Base-by-base conservation (phyloP, 306 rosid species). In the Dicorynia guianensis region DNA sequence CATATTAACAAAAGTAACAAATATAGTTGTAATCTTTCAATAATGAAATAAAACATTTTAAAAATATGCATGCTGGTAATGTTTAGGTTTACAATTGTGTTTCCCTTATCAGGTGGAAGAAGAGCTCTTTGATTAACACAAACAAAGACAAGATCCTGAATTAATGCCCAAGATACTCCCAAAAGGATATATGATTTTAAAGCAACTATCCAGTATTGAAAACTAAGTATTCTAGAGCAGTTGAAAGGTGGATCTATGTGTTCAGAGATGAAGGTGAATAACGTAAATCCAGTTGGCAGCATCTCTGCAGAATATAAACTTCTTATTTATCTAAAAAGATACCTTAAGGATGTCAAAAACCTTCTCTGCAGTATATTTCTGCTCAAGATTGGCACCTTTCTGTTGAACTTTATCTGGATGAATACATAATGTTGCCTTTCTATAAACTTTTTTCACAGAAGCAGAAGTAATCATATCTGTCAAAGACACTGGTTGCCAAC, bases 401-500 rank as follows among this genome's bases (percentile, higher is more conserved):
- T 91, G 97, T 79, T 91, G 98, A 80, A 91, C 96, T 86, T 93
- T 93, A 72, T 93, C 98, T 6, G 98, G 98, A 81, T 93, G 98
- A 81, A 89, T 44, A 50, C 72, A 91, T 76, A 93, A 82, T 8
- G 85, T 81, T 57, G 97, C 97, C 89, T 87, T 93, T 74, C 91
- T 86, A 34, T 91, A 91, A 49, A 89, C 90, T 67, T 84, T 91
- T 84, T 89, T 93, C 58, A 93, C 98, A 0, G 93, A 81, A 38
- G 72, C 4, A 42, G 98, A 85, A 71, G 98, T 88, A 40, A 93
- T 93, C 74, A 93, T 55, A 71, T 93, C 97, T 11, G 97, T 91
- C 75, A 93, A 50, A 19, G 91, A 77, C 81, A 91, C 91, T 30
- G 94, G 85, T 76, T 88, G 87, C 98, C 98, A 91, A 63, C 91